Base-by-base conservation (phyloP, 2,329 filamentous ascomycete species). In the Aspergillus calidoustus region DNA sequence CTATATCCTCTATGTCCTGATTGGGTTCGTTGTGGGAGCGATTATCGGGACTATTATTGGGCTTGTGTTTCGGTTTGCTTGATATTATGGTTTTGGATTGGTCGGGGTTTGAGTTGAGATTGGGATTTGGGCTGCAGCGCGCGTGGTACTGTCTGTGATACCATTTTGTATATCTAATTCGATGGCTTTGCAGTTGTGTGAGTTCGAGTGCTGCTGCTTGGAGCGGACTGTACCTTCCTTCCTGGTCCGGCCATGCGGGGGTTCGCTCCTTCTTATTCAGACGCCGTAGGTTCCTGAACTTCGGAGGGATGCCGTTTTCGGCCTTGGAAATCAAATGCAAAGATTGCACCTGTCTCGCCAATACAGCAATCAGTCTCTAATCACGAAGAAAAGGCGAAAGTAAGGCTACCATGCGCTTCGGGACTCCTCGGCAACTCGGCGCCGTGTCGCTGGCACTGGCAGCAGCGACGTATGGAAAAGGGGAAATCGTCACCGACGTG, bases 401-500 rank as follows among this genome's bases (percentile, higher is more conserved):
- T 7, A 9, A 3, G 31, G 9, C 8, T 38, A 5, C 31, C 31
- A 38, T 38, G 31, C 48, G 48, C 25, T 50, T n/a, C 30, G 48
- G 15, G 15, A 19, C 31, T n/a, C n/a, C 6, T 6, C 25, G 2
- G n/a, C 30, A 56, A 1, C 13, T 38, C 11, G 11, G 48, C 15
- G 3, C 13, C 7, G 6, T 41, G 6, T 3, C 19, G 8, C 43
- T 49, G 7, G n/a, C 25, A 25, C 11, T 22, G n/a, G 15, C n/a
- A 3, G 17, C 53, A 9, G 23, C 53, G 6, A 1, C 23, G n/a
- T 25, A 11, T 2, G 43, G 22, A 8, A 34, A 15, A 25, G 19
- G 7, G 3, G 46, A 50, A 11, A 31, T 43, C 11, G 28, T 68
- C 68, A 50, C 46, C 11, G 76, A 79, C 63, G 68, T 78, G 30